Evolutionary conservation across 352 stramenopile genomes (phyloP).

Genomic region (Thraustochytrium striatum): DNA sequence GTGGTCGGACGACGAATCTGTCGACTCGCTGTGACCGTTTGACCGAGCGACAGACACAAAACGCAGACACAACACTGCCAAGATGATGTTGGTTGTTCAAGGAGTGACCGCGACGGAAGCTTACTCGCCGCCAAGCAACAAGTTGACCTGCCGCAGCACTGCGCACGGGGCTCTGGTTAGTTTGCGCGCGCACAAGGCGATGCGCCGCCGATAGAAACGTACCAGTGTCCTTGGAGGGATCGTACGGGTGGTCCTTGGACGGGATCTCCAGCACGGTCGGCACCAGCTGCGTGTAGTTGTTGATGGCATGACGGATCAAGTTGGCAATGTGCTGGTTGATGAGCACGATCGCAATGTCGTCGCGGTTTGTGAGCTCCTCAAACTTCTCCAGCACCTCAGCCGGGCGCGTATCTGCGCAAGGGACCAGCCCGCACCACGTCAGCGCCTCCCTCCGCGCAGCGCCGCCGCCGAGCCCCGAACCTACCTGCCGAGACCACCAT

Average conservation of each 20-base stretch:
- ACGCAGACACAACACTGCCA: not conserved
- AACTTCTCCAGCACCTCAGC: constrained; percentile 85
- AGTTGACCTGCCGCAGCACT: constrained; percentile 96
- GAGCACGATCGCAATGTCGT: constrained; percentile 96
- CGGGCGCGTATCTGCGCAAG: constrained; percentile 75
- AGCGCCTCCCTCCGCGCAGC: constrained; percentile 60
- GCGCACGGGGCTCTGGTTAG: too few relatives aligned
- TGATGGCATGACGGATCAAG: constrained; percentile 94
- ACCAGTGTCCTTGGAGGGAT: constrained; percentile 96
- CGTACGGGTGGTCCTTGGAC: constrained; percentile 75
- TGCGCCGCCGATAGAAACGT: too few relatives aligned
- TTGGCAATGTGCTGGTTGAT: constrained; percentile 99
- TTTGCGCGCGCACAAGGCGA: too few relatives aligned
- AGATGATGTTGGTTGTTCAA: not conserved
- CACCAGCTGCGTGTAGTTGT: constrained; percentile 96
- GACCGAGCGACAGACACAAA: too few relatives aligned
- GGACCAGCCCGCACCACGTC: constrained; percentile 55
- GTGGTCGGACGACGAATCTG: not conserved
- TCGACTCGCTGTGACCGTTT: not conserved
- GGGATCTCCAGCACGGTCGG: constrained; percentile 94
- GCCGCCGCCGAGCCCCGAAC: not conserved
- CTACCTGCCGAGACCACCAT: constrained; percentile 83
- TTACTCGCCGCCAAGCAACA: constrained; percentile 74
- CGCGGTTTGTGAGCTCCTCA: constrained; percentile 78
- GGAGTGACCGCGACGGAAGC: not conserved